Evolutionary conservation across 371 early-diverging fungal genomes (phyloP), one percentile per base, ranked within the genome.

Genomic region (Basidiobolus meristosporus): DNA sequence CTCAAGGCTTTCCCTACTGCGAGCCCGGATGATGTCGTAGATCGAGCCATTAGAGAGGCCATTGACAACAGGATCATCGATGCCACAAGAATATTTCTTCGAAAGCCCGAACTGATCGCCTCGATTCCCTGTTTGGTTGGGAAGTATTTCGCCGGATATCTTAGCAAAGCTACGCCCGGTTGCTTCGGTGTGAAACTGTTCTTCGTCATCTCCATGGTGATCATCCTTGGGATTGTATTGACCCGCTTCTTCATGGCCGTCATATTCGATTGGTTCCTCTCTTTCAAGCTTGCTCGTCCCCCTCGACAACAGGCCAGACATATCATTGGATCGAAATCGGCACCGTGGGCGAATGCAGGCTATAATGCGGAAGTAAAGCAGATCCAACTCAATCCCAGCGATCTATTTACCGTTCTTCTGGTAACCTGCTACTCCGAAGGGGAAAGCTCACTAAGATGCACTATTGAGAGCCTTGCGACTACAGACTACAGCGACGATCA

Each of bases 351-450:
- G 29, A 28, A 23, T n/a, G 5, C 15, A 5, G 29, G 36, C 2
- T n/a, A 15, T 2, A 5, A 20, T 14, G 39, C 14, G 6, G 16
- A 39, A 16, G 39, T 39, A n/a, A 34, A 36, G 14, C n/a, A 45
- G 16, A 42, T 51, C 9, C 43, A 63, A 11, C 63, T 60, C 12
- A 60, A 66, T n/a, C 60, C 64, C n/a, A 59, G 63, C 32, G 77
- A 77, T 44, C 54, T 77, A 15, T 69, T 58, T 41, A 67, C 67
- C 0, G 53, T 71, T 20, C 46, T 81, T 42, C 53, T 83, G 23
- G 87, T 84, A 21, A 84, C 90, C 17, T 85, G 85, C 58, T 95
- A 92, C 55, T 84, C 88, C 5, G 96, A 95, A 52, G 78, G 83
- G 48, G 76, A 77, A 47, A 80, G 75, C 26, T 81, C 83, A 6